Conservation (phyloP, 2,329 filamentous ascomycete genomes). For the Fusarium nelsonii region DNA sequence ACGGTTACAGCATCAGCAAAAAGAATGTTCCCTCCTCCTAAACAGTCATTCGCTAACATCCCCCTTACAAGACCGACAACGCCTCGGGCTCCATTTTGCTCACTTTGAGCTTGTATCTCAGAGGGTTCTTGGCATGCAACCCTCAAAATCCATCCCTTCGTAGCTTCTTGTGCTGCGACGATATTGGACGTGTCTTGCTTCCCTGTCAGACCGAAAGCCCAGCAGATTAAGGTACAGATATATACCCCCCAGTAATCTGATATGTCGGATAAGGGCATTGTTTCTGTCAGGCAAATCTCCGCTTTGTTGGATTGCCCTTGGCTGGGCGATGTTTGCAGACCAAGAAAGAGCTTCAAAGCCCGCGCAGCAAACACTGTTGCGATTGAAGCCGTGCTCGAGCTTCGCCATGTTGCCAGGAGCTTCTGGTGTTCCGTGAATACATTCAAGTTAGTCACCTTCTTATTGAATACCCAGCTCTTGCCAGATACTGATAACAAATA, state of each 20-base stretch:
- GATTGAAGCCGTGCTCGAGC: constrained; percentile 59
- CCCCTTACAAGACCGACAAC: constrained; percentile 63
- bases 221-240: constrained; percentile 69
- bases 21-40: constrained; percentile 62
- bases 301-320: constrained; percentile 8
- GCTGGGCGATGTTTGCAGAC: constrained; percentile 32
- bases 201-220: constrained; percentile 63
- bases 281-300: constrained; percentile 14
- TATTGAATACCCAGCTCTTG: constrained; percentile 69
- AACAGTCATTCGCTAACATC: constrained; percentile 62
- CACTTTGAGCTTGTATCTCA: constrained; percentile 55
- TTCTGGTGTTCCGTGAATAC: constrained; percentile 62
- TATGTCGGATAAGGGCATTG: constrained; percentile 53
- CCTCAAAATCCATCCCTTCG: constrained; percentile 55
- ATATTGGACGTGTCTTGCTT: constrained; percentile 37
- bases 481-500: constrained; percentile 69
- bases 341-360: constrained; percentile 62
- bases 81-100: constrained; percentile 57
- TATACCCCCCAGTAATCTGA: constrained; percentile 69
- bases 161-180: constrained; percentile 46
- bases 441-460: constrained; percentile 61
- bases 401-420: constrained; percentile 61
- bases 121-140: constrained; percentile 58
- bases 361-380: constrained; percentile 65
- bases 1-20: constrained; percentile 67